Evolutionary conservation across 257 asterid species (phyloP), one percentile per base, ranked within the genome.

Genomic region (Solanum bulbocastanum): DNA sequence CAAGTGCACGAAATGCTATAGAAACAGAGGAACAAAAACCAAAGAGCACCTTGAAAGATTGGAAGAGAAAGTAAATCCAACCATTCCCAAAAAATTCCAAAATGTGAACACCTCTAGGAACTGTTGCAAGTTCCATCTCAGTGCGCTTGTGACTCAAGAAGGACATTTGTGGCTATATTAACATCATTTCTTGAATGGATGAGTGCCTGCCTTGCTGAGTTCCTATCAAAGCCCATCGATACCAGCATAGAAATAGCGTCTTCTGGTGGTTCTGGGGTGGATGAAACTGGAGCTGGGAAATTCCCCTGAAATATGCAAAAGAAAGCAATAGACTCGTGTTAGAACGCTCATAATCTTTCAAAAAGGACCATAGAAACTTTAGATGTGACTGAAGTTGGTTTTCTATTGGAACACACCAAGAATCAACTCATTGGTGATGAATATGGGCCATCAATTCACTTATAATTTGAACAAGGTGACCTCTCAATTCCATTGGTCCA

Each of bases 161-260:
- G 99, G 92, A 96, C 90, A 87, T 94, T 97, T 83, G 99, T 97
- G 89, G 99, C 99, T 42, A 94, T 94, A 89, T 93, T 96, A 60
- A 96, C 30, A 84, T 97, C 99, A 86, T 97, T 97, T 88, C 99
- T 87, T 49, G 99, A 95, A 39, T 73, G 99, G 86, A 93, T 87
- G 49, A 97, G 95, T 81, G 99, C 99, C 92, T 97, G 98, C 90
- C 98, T 96, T 5, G 99, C 99, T 32, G 98, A 92, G 91, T 93
- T 91, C 90, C 98, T 89, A 72, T 97, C 99, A 71, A 97, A 97
- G 8, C 99, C 99, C 99, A 97, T 97, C 25, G 99, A 92, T 56
- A 94, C 94, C 74, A 97, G 94, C 39, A 91, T 94, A 5, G 94
- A 88, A 49, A 97, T 94, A 37, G 98, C 91, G 88, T 97, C 98